A percentile compares a stretch with the other conserved stretches of the same genome.
Conservation (phyloP, 148 eudicot species). For the Tetragonia tetragonoides region DNA sequence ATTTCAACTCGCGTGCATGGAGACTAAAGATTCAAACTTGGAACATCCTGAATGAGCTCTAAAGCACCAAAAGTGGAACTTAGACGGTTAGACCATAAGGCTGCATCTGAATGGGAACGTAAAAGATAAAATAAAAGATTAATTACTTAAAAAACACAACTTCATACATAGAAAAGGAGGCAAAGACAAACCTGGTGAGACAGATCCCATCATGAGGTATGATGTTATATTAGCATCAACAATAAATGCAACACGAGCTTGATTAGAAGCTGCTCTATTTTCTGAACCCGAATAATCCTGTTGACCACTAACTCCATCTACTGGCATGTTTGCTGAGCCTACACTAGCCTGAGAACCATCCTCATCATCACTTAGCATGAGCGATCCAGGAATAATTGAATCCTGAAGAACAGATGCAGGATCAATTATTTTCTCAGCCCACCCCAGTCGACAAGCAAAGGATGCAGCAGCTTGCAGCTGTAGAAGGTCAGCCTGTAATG, state of each 20-base stretch:
- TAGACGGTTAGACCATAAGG: not conserved
- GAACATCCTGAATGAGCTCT: conserved; percentile 2
- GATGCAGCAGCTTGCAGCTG: conserved; percentile 98
- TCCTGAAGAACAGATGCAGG: conserved; percentile 86
- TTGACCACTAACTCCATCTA: conserved; percentile 48
- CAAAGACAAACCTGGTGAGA: conserved; percentile 80
- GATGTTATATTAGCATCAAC: conserved; percentile 99
- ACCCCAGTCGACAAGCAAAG: conserved; percentile 94
- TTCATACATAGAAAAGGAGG: conserved; percentile 1
- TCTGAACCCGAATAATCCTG: conserved; percentile 58
- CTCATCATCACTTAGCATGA: conserved; percentile 69
- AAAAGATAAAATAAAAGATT: conserved; percentile 5
- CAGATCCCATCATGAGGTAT: conserved; percentile 99
- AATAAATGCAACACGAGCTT: conserved; percentile 88
- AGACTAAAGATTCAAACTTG: not conserved
- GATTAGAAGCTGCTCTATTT: conserved; percentile 44
- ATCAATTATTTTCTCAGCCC: conserved; percentile 93
- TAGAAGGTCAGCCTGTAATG: conserved; percentile 89
- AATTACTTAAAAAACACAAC: conserved; percentile 1
- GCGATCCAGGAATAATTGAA: conserved; percentile 44
- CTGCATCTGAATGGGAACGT: not conserved
- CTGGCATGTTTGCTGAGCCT: conserved; percentile 46
- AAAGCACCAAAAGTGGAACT: not conserved
- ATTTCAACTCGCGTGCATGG: not conserved
- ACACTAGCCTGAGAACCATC: conserved; percentile 54